These are phyloP conservation scores for Laetiporus sulphureus DNA, from an alignment of 1,284 basidiomycete species.

Conservation along the genomic window DNA sequence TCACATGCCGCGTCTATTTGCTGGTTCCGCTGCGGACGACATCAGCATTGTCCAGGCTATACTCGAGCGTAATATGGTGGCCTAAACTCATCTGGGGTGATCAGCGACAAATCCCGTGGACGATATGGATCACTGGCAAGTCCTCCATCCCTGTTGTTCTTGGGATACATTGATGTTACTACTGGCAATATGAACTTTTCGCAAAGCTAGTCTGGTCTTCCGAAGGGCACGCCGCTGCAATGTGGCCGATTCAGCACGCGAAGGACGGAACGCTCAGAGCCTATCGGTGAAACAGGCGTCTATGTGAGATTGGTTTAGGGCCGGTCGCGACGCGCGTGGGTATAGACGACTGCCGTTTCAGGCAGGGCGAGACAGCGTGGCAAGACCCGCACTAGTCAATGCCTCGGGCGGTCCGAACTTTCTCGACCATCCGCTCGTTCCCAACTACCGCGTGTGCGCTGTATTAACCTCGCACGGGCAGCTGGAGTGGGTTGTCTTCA, in stretches of 20 bases:
- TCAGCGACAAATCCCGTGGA: constrained; percentile 5
- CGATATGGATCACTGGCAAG: constrained; percentile 7
- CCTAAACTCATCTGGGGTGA: constrained; percentile 7
- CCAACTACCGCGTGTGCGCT: constrained; percentile 16
- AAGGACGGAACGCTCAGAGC: constrained; percentile 3
- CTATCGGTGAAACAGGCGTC: not conserved
- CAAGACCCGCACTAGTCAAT: not conserved
- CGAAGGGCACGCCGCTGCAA: constrained; percentile 3
- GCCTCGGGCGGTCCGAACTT: constrained; percentile 4
- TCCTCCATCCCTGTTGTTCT: too few relatives aligned
- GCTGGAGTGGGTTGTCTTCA: constrained; percentile 9
- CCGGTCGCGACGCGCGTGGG: constrained; percentile 1
- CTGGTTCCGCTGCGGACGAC: too few relatives aligned
- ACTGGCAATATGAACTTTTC: not conserved
- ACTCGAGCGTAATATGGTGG: too few relatives aligned
- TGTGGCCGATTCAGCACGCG: constrained; percentile 1
- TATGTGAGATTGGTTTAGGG: constrained; percentile 6
- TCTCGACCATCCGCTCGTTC: constrained; percentile 6
- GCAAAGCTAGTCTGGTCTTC: constrained; percentile 4
- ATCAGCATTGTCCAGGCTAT: too few relatives aligned
- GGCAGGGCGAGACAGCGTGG: not conserved
- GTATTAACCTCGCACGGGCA: constrained; percentile 9
- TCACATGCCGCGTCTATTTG: too few relatives aligned
- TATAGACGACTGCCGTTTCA: not conserved
- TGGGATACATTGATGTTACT: too few relatives aligned